Base-by-base conservation (phyloP, 805 yeast species). In the Metschnikowia matae region DNA sequence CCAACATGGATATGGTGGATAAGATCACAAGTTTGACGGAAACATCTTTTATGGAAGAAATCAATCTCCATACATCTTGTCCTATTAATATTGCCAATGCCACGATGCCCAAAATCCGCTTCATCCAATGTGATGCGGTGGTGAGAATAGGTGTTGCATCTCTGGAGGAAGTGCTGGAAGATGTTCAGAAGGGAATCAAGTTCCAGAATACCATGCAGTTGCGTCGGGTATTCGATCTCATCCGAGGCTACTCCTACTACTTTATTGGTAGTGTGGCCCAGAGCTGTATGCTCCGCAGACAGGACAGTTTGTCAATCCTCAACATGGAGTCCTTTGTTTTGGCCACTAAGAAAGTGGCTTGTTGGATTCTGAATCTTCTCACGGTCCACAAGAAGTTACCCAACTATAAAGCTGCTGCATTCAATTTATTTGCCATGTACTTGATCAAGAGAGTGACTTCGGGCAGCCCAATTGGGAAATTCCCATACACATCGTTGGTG, bases 171-270 rank as follows among this genome's bases (percentile, higher is more conserved):
- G 26, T 36, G 2, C 15, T 32, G 4, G 33, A 44, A 31, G 44
- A 35, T 23, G 17, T 77, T 80, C 26, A 21, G 17, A 33, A 11
- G 0, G 73, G 81, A 38, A 79, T 86, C 0, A 83, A 82, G 56
- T 81, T 72, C 66, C 85, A 85, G 54, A 87, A 86, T 58, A 68
- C 85, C 0, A 65, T 80, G 2, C 82, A 83, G 54, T 62, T 83
- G 10, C 73, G 89, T 48, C 11, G 33, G 11, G 15, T 35, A 2
- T 44, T 44, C 17, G 46, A 44, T 21, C 36, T 36, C 4, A 44
- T 44, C 10, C 36, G 46, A 26, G 46, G 46, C 13, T 36, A 35
- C 18, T 17, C 46, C 15, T 44, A 44, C 40, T 18, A 17, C 34
- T 35, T 44, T 13, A 44, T 44, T 14, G 32, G 34, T 6, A 35